These are phyloP conservation scores for Schizonepeta tenuifolia DNA, from an alignment of 257 asterid species.

Conservation along the genomic window DNA sequence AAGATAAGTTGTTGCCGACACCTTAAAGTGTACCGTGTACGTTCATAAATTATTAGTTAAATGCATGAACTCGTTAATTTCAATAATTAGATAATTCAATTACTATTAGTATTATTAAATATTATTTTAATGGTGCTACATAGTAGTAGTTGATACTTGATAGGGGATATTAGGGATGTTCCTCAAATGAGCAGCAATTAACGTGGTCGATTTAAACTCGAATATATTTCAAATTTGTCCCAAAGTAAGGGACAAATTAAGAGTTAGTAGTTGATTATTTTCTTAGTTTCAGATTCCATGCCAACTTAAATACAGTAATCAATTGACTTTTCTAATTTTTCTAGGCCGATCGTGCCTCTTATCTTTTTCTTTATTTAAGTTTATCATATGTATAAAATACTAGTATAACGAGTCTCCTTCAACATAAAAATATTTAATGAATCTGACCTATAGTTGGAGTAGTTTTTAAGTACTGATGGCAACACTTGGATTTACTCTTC, in stretches of 20 bases:
- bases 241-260: background rate
- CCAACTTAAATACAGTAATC: background rate
- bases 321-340: too few relatives aligned
- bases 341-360: too few relatives aligned
- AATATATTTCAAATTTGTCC: background rate
- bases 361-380: too few relatives aligned
- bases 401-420: background rate
- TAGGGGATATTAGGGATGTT: too few relatives aligned
- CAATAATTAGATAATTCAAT: slow-evolving; percentile 1
- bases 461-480: too few relatives aligned
- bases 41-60: background rate
- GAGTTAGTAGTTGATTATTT: too few relatives aligned
- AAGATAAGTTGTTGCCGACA: background rate
- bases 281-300: background rate
- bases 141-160: too few relatives aligned
- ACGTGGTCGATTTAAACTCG: background rate
- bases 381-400: too few relatives aligned
- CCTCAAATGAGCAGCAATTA: background rate
- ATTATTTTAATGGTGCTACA: too few relatives aligned
- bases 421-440: too few relatives aligned
- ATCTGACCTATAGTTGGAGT: too few relatives aligned
- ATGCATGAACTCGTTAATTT: background rate
- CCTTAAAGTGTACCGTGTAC: background rate
- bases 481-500: too few relatives aligned
- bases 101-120: background rate